Conservation (phyloP, 2,329 filamentous ascomycete species). For the Trichophyton mentagrophytes region DNA sequence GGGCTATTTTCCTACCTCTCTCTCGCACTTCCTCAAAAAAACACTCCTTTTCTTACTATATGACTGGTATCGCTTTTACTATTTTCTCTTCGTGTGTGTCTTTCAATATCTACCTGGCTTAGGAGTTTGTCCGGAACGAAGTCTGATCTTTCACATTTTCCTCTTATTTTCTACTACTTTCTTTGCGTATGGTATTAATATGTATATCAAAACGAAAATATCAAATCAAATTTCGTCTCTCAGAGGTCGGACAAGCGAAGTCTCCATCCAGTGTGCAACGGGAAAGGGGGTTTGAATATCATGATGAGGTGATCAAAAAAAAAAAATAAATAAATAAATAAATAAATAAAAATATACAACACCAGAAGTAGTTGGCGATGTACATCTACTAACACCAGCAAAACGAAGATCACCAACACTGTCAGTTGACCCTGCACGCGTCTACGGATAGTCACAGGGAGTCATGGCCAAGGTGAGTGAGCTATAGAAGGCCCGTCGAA, state of each 20-base stretch:
- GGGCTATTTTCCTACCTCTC: neutral
- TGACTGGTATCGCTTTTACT: neutral
- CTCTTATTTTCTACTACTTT: neutral
- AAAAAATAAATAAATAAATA: neutral
- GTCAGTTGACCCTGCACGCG: neutral
- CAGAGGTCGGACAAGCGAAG: neutral
- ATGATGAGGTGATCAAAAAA: neutral
- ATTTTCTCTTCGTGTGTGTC: neutral
- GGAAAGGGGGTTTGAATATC: neutral
- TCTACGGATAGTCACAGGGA: neutral
- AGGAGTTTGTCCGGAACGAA: neutral
- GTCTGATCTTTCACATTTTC: conserved; percentile 2
- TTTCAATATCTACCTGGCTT: neutral
- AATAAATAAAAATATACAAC: no score
- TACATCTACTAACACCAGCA: no score
- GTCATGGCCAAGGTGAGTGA: neutral
- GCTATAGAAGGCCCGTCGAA: neutral
- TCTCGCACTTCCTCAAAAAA: neutral
- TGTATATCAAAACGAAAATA: neutral
- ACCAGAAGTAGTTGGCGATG: no score
- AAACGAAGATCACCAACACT: neutral
- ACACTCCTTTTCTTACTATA: neutral
- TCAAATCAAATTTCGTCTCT: neutral
- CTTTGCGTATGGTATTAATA: neutral
- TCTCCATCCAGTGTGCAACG: neutral